Evolutionary conservation across 2,329 filamentous ascomycete genomes (phyloP).

Genomic region (Colletotrichum spinosum): DNA sequence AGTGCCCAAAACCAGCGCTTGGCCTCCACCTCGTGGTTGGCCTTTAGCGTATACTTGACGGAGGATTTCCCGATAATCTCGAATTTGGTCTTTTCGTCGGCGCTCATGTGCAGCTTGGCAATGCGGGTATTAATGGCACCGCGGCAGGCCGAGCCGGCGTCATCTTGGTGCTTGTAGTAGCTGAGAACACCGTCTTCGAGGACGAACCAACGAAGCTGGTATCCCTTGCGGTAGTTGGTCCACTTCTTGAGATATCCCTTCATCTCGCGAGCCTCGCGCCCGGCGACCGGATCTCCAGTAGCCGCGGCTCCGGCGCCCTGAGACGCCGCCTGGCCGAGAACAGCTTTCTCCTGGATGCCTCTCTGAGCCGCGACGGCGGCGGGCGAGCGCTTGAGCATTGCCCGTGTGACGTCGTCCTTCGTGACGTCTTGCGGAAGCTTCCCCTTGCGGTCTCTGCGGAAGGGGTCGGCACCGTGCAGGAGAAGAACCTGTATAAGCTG

Average conservation of each 20-base stretch:
- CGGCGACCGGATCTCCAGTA: constrained; percentile 72
- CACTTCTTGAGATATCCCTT: constrained; percentile 99
- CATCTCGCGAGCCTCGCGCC: constrained; percentile 94
- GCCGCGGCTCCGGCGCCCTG: constrained; percentile 65
- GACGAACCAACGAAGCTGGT: constrained; percentile 97
- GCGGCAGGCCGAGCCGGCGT: constrained; percentile 93
- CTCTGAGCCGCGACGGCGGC: constrained; percentile 94
- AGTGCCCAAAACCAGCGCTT: constrained; percentile 99
- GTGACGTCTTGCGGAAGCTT: constrained; percentile 97
- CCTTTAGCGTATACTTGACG: constrained; percentile 97
- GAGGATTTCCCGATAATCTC: constrained; percentile 98
- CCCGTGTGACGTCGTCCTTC: constrained; percentile 89
- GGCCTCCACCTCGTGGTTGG: constrained; percentile 97
- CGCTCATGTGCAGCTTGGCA: constrained; percentile 92
- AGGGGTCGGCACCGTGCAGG: constrained; percentile 95
- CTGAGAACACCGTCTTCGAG: constrained; percentile 96
- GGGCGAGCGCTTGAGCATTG: constrained; percentile 92
- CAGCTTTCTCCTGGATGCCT: constrained; percentile 96
- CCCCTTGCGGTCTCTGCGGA: constrained; percentile 92
- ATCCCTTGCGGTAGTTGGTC: constrained; percentile 98
- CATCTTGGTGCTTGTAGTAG: constrained; percentile 99
- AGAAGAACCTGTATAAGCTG: constrained; percentile 90
- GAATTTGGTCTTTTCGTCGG: constrained; percentile 97
- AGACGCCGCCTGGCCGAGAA: constrained; percentile 79
- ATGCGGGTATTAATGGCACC: constrained; percentile 99